phyloP scores from a whole-genome alignment of 345 rosid species.

The Eucalyptus pumila region DNA sequence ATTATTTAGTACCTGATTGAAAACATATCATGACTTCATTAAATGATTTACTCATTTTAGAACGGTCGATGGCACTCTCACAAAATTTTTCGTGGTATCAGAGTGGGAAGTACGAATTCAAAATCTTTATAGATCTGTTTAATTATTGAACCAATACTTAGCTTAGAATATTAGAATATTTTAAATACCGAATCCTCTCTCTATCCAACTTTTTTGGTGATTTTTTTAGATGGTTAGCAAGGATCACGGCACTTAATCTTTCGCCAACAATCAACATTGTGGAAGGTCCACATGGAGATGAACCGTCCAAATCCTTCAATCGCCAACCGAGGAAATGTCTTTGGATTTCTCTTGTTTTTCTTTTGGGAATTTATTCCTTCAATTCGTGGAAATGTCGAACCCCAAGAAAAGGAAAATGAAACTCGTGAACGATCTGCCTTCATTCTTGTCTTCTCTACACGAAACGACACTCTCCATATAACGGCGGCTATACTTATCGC shows the following conservation, averaged over 20 bases:
- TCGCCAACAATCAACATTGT: not conserved
- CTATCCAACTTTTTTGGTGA: not conserved
- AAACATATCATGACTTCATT: not conserved
- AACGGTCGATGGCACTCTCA: accelerated
- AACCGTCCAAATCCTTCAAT: not conserved
- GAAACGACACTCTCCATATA: not conserved
- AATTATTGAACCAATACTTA: not conserved
- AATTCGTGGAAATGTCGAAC: not conserved
- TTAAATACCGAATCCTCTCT: not conserved
- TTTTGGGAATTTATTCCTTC: not conserved
- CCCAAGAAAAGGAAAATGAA: not conserved
- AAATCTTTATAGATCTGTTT: not conserved
- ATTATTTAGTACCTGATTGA: not conserved
- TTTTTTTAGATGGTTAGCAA: not conserved
- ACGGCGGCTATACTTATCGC: not conserved
- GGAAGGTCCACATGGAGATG: not conserved
- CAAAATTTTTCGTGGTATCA: not conserved
- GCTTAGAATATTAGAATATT: not conserved
- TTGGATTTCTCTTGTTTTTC: not conserved
- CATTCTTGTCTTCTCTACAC: not conserved
- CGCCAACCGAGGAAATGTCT: not conserved
- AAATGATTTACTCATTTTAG: not conserved
- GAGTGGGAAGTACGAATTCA: accelerated
- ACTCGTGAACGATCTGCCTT: not conserved
- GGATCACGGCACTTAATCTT: not conserved